phyloP scores from a whole-genome alignment of 352 stramenopile genomes.

The Phytophthora ohioensis region DNA sequence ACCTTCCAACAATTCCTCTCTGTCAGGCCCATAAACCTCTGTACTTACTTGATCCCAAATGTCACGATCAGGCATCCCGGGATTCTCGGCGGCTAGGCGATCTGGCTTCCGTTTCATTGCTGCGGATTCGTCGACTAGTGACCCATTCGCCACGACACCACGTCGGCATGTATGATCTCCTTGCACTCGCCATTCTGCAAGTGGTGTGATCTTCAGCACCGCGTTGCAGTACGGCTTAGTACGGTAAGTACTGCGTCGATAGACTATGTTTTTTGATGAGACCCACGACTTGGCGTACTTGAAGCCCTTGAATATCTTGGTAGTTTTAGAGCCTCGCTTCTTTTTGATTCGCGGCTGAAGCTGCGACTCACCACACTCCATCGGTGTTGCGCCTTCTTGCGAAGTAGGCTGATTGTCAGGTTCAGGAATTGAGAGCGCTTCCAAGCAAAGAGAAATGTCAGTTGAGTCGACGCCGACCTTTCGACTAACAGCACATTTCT shows the following conservation, averaged over 20 bases:
- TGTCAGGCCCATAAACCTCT: not conserved
- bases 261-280: conserved; percentile 6
- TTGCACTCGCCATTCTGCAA: not conserved
- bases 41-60: conserved; percentile 6
- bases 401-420: no score
- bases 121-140: not conserved
- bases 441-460: no score
- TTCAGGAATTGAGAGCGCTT: no score
- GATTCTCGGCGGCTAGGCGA: conserved; percentile 1
- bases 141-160: not conserved
- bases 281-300: conserved; percentile 6
- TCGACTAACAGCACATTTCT: no score
- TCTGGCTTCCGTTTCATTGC: conserved; percentile 10
- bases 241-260: conserved; percentile 2
- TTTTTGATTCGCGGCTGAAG: no score
- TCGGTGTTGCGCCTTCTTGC: no score
- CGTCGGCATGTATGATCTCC: not conserved
- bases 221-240: not conserved
- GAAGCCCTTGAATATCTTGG: conserved; percentile 3
- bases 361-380: no score
- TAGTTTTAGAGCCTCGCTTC: not conserved
- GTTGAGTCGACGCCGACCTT: no score
- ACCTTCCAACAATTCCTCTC: conserved; percentile 11
- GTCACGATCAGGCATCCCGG: not conserved
- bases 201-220: not conserved